A percentile compares a stretch with the other conserved stretches of the same genome.
These are phyloP conservation scores for Talaromyces sp. DNA, from an alignment of 2,329 filamentous ascomycete species.

Conservation along the genomic window DNA sequence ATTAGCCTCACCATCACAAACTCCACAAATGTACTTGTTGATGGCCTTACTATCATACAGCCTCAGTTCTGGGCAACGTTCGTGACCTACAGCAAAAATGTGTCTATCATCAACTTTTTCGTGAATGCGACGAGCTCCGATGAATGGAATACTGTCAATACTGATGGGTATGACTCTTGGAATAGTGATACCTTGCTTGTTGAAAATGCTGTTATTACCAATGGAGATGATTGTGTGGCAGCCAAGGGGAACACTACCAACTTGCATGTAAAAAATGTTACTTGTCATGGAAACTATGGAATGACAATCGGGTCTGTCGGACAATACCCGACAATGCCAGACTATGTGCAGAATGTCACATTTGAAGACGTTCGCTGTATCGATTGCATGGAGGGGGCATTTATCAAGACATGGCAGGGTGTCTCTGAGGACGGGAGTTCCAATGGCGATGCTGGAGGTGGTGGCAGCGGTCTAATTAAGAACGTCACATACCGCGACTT, in stretches of 20 bases:
- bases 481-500: constrained; percentile 28
- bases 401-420: constrained; percentile 32
- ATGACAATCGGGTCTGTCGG: constrained; percentile 46
- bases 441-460: constrained; percentile 28
- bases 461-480: constrained; percentile 26
- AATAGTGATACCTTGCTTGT: constrained; percentile 53
- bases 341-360: constrained; percentile 43
- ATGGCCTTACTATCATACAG: constrained; percentile 53
- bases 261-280: constrained; percentile 43
- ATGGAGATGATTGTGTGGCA: constrained; percentile 43
- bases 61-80: constrained; percentile 56
- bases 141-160: constrained; percentile 53
- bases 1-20: constrained; percentile 56
- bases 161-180: constrained; percentile 56
- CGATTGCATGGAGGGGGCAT: constrained; percentile 25
- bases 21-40: constrained; percentile 53
- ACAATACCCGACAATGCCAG: constrained; percentile 39
- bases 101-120: constrained; percentile 57
- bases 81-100: constrained; percentile 52
- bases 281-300: constrained; percentile 41
- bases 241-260: constrained; percentile 48
- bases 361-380: constrained; percentile 36
- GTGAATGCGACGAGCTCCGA: constrained; percentile 53
- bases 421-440: constrained; percentile 16
- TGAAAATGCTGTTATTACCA: constrained; percentile 49